phyloP scores from a whole-genome alignment of 177 flowering plant species.

The Vitis hybrid region DNA sequence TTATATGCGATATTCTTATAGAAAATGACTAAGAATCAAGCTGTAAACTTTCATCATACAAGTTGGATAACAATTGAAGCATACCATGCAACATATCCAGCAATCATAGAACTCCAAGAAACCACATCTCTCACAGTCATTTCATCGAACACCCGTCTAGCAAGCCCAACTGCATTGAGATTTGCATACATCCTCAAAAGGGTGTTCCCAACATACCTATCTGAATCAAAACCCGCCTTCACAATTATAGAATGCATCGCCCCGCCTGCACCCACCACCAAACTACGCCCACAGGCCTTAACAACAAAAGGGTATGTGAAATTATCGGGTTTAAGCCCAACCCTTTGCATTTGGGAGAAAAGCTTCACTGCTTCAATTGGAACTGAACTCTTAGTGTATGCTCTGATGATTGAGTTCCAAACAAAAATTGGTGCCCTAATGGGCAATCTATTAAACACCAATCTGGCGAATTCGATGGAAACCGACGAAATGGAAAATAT shows the following conservation, averaged over 20 bases:
- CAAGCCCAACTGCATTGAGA: constrained; percentile 29
- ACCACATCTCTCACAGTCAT: constrained; percentile 55
- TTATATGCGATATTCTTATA: too few relatives aligned
- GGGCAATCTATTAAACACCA: constrained; percentile 26
- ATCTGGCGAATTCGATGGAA: constrained; percentile 31
- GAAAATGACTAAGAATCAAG: too few relatives aligned
- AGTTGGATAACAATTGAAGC: background rate
- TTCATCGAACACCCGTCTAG: constrained; percentile 58
- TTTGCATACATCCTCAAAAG: constrained; percentile 55
- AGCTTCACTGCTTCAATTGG: constrained; percentile 39
- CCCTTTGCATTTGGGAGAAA: constrained; percentile 26
- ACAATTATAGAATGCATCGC: constrained; percentile 41
- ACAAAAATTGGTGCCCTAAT: constrained; percentile 39
- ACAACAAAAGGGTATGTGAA: constrained; percentile 59
- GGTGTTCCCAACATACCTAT: constrained; percentile 43
- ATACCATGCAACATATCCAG: constrained; percentile 54
- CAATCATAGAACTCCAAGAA: constrained; percentile 72
- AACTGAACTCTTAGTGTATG: constrained; percentile 27
- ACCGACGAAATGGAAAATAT: constrained; percentile 26
- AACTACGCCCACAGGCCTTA: constrained; percentile 51
- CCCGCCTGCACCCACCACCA: constrained; percentile 35
- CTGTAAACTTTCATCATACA: too few relatives aligned
- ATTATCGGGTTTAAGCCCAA: constrained; percentile 39
- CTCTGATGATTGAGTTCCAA: constrained; percentile 49
- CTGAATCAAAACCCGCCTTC: constrained; percentile 38